Percentiles rank a stretch among this genome's conserved stretches.
Evolutionary conservation across 2,329 filamentous ascomycete genomes (phyloP).

Genomic region (Trichoderma sp.): DNA sequence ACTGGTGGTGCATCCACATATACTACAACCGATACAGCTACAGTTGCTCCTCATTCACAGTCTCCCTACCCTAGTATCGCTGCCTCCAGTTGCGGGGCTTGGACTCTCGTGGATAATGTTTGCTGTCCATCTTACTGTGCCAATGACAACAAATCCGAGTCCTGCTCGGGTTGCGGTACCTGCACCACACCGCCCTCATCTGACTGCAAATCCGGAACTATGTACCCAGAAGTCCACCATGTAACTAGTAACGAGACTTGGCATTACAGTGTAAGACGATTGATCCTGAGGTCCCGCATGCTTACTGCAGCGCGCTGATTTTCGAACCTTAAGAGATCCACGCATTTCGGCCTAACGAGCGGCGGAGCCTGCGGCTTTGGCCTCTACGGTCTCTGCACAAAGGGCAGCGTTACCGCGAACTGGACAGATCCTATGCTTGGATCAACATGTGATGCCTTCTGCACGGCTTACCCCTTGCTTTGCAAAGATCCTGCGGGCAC

Average conservation of each 20-base stretch:
- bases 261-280: conserved; percentile 6
- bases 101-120: conserved; percentile 10
- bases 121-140: conserved; percentile 12
- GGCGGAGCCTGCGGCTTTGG: conserved; percentile 12
- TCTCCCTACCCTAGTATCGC: conserved; percentile 8
- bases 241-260: conserved; percentile 3
- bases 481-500: conserved; percentile 9
- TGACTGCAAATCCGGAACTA: conserved; percentile 7
- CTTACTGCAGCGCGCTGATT: not conserved
- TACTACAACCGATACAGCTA: conserved; percentile 8
- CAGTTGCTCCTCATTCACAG: conserved; percentile 1
- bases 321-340: not conserved
- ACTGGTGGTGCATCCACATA: not conserved
- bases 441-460: conserved; percentile 4
- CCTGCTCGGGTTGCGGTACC: not conserved
- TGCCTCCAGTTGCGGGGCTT: conserved; percentile 6
- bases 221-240: conserved; percentile 6
- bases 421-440: conserved; percentile 12
- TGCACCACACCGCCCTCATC: conserved; percentile 3
- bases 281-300: not conserved
- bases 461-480: conserved; percentile 4
- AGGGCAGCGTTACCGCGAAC: not conserved
- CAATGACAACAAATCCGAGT: not conserved
- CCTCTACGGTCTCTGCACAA: conserved; percentile 12
- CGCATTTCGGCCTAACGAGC: conserved; percentile 9